Conservation (phyloP, 257 asterid species). For the Anisodus acutangulus region DNA sequence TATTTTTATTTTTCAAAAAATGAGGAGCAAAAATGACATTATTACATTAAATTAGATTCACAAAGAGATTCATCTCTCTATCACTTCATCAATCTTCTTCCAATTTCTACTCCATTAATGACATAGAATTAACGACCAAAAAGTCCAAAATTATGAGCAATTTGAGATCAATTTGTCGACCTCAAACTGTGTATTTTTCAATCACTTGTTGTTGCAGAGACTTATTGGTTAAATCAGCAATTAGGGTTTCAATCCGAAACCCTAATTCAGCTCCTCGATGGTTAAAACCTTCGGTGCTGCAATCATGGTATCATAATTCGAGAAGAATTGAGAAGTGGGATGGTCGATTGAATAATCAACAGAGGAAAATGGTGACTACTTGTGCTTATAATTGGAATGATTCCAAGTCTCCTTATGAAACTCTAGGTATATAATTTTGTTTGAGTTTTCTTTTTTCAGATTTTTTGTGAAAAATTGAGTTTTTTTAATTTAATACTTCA, state of each 20-base stretch:
- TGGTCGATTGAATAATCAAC: conserved; percentile 62
- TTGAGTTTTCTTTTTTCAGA: not conserved
- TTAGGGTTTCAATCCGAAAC: conserved; percentile 51
- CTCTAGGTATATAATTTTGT: conserved; percentile 56
- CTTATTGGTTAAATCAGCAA: conserved; percentile 50
- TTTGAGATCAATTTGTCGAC: conserved; percentile 60
- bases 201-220: conserved; percentile 52
- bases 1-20: too few species aligned
- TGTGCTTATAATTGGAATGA: conserved; percentile 83
- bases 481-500: not conserved
- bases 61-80: not conserved
- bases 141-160: conserved; percentile 55
- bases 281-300: conserved; percentile 42
- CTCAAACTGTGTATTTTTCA: conserved; percentile 47
- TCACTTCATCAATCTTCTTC: not conserved
- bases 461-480: not conserved
- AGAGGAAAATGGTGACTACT: conserved; percentile 74
- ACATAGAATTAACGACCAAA: not conserved
- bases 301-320: conserved; percentile 47
- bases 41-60: too few species aligned
- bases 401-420: conserved; percentile 83
- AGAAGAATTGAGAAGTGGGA: conserved; percentile 33
- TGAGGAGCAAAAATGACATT: too few species aligned
- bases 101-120: not conserved
- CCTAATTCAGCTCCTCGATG: conserved; percentile 30